These are phyloP conservation scores for Cytospora piceicola DNA, from an alignment of 2,329 filamentous ascomycete genomes.

Conservation along the genomic window DNA sequence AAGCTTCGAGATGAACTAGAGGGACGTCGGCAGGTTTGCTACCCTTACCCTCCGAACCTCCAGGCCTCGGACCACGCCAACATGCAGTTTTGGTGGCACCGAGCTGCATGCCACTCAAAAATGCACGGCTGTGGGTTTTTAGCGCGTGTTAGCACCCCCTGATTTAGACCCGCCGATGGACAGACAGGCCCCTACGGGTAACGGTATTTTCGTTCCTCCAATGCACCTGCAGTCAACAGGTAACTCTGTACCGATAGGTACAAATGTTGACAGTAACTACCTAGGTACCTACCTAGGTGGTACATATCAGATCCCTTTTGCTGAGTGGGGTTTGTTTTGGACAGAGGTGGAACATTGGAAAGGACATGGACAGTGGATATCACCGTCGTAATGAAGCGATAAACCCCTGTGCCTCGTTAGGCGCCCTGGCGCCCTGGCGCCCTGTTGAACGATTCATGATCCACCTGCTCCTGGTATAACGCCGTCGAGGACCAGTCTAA, in stretches of 20 bases:
- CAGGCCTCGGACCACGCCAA: neutral
- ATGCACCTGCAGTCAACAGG: too few species aligned
- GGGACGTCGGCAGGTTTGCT: neutral
- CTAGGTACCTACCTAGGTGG: too few species aligned
- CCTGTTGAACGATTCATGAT: neutral
- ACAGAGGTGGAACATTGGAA: neutral
- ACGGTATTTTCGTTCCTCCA: too few species aligned
- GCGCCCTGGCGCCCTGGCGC: neutral
- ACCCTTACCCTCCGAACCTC: neutral
- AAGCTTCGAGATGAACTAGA: conserved; percentile 18
- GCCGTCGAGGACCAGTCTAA: neutral
- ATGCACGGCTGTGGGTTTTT: neutral
- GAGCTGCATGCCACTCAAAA: neutral
- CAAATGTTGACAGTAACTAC: too few species aligned
- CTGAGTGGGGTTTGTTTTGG: neutral
- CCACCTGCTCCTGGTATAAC: neutral
- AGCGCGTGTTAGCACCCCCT: neutral
- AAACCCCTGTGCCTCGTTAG: neutral
- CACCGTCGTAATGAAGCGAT: neutral
- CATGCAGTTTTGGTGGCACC: neutral
- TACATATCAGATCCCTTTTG: neutral
- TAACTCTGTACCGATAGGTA: too few species aligned
- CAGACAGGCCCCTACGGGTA: neutral
- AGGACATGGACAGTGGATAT: neutral
- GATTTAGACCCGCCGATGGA: neutral